Base-by-base conservation (phyloP, 371 early-diverging fungal species). In the Rhizomucor miehei region DNA sequence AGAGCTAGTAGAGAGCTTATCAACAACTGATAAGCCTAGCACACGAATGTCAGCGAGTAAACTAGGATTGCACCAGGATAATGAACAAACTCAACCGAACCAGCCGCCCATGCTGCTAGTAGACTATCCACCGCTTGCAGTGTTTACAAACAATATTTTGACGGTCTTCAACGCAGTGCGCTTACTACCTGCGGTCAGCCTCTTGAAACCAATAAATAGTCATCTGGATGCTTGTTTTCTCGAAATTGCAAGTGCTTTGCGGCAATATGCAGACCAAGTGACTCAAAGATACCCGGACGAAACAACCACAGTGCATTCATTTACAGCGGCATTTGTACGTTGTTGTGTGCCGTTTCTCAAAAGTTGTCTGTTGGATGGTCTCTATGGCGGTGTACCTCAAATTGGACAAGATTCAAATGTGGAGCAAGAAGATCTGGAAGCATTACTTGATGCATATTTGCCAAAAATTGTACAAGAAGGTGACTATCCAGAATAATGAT, bases 101-200 rank as follows among this genome's bases (percentile, higher is more conserved):
- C 65, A 57, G 1, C 87, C 89, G 13, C 87, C 85, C 6, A 67
- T 75, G 48, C 60, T 76, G 20, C 64, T 89, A n/a, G 71, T 88
- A 17, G 75, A 82, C 36, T 86, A 87, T 54, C 91, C 89, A 1
- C 77, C 84, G 1, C 65, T 89, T 5, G 91, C 89, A 1, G 65
- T 79, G 12, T 80, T 88, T n/a, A 77, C 87, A 46, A 90, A 90
- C 60, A 69, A 75, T 8, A 81, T 86, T 36, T 73, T 85, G 34
- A 60, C 82, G 1, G 73, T 81, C 0, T 82, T 85, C 49, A 90
- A 90, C 55, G 75, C 86, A 8, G 72, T 90, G 5, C 82, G 91
- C 6, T 66, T 86, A 11, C 50, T 87, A 20, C 87, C 88, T 0
- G 82, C 85, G 0, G 54, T 81, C 16, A 62, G 65, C 17, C 40